These are phyloP conservation scores for Leccinum imitatum DNA, from an alignment of 768 basidiomycete genomes.

Conservation along the genomic window DNA sequence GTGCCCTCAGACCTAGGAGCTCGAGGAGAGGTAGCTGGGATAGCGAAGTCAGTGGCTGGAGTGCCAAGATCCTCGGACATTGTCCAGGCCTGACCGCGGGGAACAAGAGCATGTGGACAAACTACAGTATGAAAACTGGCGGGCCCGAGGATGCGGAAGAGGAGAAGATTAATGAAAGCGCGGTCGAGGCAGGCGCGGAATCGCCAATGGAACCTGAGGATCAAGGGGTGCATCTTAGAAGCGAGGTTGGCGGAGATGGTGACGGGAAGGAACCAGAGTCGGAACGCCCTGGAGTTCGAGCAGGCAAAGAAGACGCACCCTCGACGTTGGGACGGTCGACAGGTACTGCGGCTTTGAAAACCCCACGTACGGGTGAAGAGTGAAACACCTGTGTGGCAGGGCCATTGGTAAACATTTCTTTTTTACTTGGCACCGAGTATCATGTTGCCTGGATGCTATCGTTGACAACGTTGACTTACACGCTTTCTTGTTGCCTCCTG, in stretches of 20 bases:
- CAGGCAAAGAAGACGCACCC: slow-evolving; percentile 20
- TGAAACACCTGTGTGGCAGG: slow-evolving; percentile 1
- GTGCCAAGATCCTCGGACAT: slow-evolving; percentile 58
- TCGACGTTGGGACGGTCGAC: slow-evolving; percentile 30
- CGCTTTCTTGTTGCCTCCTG: slow-evolving; percentile 9
- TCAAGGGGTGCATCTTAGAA: slow-evolving; percentile 6
- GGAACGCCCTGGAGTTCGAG: slow-evolving; percentile 5
- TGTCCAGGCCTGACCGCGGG: slow-evolving; percentile 46
- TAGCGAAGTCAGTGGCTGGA: slow-evolving; percentile 87
- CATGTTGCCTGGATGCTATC: neutral
- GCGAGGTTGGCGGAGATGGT: slow-evolving; percentile 7
- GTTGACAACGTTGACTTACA: neutral
- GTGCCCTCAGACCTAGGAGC: slow-evolving; percentile 85
- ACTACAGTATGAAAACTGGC: slow-evolving; percentile 60
- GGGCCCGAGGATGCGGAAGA: slow-evolving; percentile 41
- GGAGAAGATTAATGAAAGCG: slow-evolving; percentile 29
- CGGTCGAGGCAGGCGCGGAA: slow-evolving; percentile 15
- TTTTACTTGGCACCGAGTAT: neutral
- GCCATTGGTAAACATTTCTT: neutral
- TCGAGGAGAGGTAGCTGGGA: slow-evolving; percentile 91
- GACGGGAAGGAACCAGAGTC: slow-evolving; percentile 6
- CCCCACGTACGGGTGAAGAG: slow-evolving; percentile 1
- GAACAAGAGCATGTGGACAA: slow-evolving; percentile 61
- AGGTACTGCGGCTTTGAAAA: slow-evolving; percentile 20
- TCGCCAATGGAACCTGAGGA: slow-evolving; percentile 7